Evolutionary conservation across 495 filamentous ascomycete species (phyloP).

Genomic region (Penicillium odoratum): DNA sequence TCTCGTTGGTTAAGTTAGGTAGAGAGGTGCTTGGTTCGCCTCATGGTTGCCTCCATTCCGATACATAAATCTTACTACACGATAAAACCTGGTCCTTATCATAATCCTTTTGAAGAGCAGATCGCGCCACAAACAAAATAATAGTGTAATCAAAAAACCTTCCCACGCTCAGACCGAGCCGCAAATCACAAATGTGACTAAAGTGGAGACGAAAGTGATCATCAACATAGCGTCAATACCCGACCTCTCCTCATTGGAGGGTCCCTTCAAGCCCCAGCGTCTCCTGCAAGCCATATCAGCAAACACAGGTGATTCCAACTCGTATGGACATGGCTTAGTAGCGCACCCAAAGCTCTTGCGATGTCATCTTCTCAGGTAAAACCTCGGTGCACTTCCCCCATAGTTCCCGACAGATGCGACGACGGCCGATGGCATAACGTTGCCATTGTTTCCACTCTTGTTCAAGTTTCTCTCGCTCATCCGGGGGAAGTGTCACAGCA

Average conservation of each 20-base stretch:
- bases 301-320: constrained; percentile 3
- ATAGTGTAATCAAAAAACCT: no score
- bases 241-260: constrained; percentile 25
- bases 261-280: constrained; percentile 44
- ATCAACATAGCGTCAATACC: constrained; percentile 20
- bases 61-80: background rate
- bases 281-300: constrained; percentile 33
- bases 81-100: no score
- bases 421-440: constrained; percentile 42
- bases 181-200: constrained; percentile 25
- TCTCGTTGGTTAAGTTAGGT: constrained; percentile 15
- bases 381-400: constrained; percentile 51
- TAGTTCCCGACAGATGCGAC: constrained; percentile 52
- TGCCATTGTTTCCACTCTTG: constrained; percentile 54
- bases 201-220: constrained; percentile 20
- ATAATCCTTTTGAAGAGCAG: no score
- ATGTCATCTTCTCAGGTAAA: constrained; percentile 46
- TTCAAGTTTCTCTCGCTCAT: constrained; percentile 50
- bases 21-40: constrained; percentile 20
- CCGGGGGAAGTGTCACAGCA: constrained; percentile 39
- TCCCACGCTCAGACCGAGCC: constrained; percentile 13
- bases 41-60: constrained; percentile 26
- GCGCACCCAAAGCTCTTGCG: constrained; percentile 53
- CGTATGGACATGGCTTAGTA: background rate
- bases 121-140: no score